Conservation (phyloP, 208 protist species). For the Plasmodiophora brassicae region DNA sequence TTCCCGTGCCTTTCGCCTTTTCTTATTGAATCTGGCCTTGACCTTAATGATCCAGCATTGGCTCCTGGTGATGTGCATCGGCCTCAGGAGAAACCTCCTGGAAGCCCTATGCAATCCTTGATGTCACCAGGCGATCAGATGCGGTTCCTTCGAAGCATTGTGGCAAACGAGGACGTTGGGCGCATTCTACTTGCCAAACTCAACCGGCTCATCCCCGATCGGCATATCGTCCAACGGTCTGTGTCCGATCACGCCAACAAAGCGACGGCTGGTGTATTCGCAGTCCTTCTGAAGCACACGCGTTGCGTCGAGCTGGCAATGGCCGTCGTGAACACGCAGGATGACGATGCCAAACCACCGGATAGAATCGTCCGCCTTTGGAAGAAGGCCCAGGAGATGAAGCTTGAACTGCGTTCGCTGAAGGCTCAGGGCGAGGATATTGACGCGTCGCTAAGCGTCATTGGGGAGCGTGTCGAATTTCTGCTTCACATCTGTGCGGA, state of each 20-base stretch:
- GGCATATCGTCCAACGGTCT: slow-evolving; percentile 13
- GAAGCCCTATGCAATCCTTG: no score
- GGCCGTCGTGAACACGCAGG: not conserved
- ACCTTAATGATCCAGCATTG: not conserved
- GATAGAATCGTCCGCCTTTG: slow-evolving; percentile 5
- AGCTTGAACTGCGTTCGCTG: slow-evolving; percentile 7
- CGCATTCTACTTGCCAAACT: not conserved
- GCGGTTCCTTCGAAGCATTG: not conserved
- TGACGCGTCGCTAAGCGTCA: not conserved
- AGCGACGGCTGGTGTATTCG: not conserved
- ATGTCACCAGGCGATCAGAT: not conserved
- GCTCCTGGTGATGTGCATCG: not conserved
- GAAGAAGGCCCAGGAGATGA: slow-evolving; percentile 30
- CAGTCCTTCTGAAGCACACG: slow-evolving; percentile 19
- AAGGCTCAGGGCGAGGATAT: slow-evolving; percentile 22
- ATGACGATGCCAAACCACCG: not conserved
- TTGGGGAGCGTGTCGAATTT: not conserved
- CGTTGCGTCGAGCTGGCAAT: not conserved
- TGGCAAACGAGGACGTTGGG: not conserved
- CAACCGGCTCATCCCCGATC: not conserved
- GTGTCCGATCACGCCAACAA: not conserved
- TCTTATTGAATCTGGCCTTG: not conserved
- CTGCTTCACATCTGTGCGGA: slow-evolving; percentile 4
- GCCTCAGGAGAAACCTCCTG: not conserved
- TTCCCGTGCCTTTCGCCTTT: not conserved